Base-by-base conservation (phyloP, 2,329 filamentous ascomycete genomes). In the Cordyceps farinosa region DNA sequence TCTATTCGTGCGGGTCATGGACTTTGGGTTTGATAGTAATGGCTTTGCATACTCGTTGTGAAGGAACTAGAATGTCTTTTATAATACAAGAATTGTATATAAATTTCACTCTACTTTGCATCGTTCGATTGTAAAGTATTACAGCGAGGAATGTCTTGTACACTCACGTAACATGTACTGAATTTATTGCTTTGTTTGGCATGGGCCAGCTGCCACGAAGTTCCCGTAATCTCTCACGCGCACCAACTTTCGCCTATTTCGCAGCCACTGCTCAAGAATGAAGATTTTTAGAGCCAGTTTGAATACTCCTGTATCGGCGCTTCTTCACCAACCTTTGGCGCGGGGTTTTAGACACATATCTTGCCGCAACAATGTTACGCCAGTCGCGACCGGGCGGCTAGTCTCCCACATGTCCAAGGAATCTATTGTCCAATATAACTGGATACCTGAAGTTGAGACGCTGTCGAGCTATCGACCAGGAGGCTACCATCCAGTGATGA, bases 401-500 rank as follows among this genome's bases (percentile, higher is more conserved):
- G 27, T 22, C 9, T 30, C 27, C 47, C 30, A 15, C 10, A 34
- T 13, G 48, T 8, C 29, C 11, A 15, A 17, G 30, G 29, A 32
- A 11, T 6, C 29, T n/a, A 34, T 17, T 32, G 17, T 51, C 15
- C 29, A 51, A n/a, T 34, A 51, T 5, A 51, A 36, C 17, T 51
- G 48, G 48, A 67, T 72, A 0, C 62, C 69, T 30, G 67, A 66
- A n/a, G 72, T 70, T 13, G 71, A 73, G 47, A 62, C 27, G 5
- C 64, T 69, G 1, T 60, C 66, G 13, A 15, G 69, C 52, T 79
- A 79, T 64, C 55, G 64, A 9, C 67, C 67, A 1, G 75, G 75
- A 4, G 76, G 76, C 11, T 79, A 76, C 65, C 75, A 79, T 58
- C 76, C 78, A 4, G 68, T 77, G 11, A 66, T 68, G 15, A 71